Base-by-base conservation (phyloP, 331 rosid genomes). In the Ulmus americana region DNA sequence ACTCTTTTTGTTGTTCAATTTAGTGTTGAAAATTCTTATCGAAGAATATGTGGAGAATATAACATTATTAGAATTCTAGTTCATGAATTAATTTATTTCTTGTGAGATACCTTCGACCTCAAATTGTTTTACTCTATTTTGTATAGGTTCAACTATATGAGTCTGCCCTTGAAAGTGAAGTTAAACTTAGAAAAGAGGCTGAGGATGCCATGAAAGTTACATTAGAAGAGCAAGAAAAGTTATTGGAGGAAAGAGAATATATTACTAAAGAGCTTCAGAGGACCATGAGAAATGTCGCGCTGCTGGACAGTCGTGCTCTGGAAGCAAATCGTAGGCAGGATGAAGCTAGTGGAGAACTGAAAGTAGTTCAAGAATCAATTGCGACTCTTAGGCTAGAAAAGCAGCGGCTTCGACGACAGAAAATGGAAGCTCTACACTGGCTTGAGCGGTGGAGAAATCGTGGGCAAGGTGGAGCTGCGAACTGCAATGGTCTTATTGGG, bases 401-500 rank as follows among this genome's bases (percentile, higher is more conserved):
- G 76, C 89, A 88, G 82, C 70, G 70, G 78, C 81, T 91, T 48
- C 79, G 83, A 68, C 68, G 78, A 68, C 95, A 86, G 75, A 91
- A 86, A 77, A 76, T 74, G 57, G 91, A 84, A 82, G 96, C 95
- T 61, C 70, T 81, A 40, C 81, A 67, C 75, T 91, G 97, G 97
- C 83, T 91, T 41, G 87, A 86, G 69, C 71, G 87, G 43, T 91
- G 97, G 97, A 86, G 75, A 76, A 81, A 67, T 70, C 81, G 70
- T 41, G 82, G 84, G 64, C 86, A 80, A 70, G 78, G 76, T 73
- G 84, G 90, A 75, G 83, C 79, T 16, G 70, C 86, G 44, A 76
- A 79, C 67, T 85, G 77, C 70, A 75, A 78, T 20, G 85, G 79
- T 48, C 41, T 83, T 64, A 69, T 76, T 57, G 91, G 90, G 44